phyloP scores from a whole-genome alignment of 1,284 basidiomycete genomes.

The Anthracocystis setariae region DNA sequence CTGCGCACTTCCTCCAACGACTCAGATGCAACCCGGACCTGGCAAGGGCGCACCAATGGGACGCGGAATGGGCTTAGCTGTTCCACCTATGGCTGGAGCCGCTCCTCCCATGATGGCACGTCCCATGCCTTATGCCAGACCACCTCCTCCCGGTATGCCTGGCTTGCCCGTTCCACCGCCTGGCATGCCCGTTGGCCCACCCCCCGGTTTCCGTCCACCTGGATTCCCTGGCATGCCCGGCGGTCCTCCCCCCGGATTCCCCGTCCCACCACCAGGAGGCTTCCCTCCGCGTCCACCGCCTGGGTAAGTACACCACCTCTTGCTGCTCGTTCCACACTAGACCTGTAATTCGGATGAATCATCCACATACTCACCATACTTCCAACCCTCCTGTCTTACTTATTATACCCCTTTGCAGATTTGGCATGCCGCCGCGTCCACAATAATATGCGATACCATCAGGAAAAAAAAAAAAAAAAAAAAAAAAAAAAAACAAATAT shows the following conservation, averaged over 20 bases:
- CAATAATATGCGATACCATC: too few relatives aligned
- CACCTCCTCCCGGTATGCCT: constrained; percentile 73
- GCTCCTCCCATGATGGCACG: constrained; percentile 70
- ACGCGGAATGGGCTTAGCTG: constrained; percentile 89
- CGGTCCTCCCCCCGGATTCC: constrained; percentile 45
- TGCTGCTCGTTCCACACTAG: not conserved
- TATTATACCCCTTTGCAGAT: constrained; percentile 14
- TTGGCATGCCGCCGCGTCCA: constrained; percentile 47
- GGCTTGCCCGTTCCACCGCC: constrained; percentile 72
- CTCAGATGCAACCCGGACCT: constrained; percentile 81
- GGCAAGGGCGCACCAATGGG: constrained; percentile 95
- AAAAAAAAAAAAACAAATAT: too few relatives aligned
- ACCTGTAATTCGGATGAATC: not conserved
- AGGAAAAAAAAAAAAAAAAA: too few relatives aligned
- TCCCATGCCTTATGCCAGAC: constrained; percentile 69
- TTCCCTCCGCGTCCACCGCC: constrained; percentile 46
- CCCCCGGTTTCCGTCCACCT: constrained; percentile 63
- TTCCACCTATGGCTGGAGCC: constrained; percentile 74
- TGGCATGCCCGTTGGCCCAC: constrained; percentile 58
- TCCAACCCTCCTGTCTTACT: not conserved
- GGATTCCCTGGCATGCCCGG: constrained; percentile 50
- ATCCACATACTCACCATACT: not conserved
- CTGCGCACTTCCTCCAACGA: not conserved
- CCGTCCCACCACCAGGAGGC: constrained; percentile 30
- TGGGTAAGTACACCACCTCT: constrained; percentile 17